These are phyloP conservation scores for Toxicodendron radicans DNA, from an alignment of 345 rosid species.

Conservation along the genomic window DNA sequence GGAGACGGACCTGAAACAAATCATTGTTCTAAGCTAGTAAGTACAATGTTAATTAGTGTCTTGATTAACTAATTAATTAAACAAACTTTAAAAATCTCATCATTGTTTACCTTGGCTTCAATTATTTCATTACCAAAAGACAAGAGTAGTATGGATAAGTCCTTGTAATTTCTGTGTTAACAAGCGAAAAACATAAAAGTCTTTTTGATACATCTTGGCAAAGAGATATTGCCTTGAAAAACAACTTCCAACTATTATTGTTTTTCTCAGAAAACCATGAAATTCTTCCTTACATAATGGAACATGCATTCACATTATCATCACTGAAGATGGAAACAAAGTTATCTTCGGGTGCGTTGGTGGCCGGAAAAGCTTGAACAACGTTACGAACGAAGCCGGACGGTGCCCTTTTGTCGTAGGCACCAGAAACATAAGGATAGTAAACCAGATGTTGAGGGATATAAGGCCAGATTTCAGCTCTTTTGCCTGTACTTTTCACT, in stretches of 20 bases:
- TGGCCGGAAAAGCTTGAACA: constrained; percentile 53
- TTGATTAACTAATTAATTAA: too few species aligned
- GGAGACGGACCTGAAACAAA: too few species aligned
- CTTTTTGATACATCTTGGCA: background rate
- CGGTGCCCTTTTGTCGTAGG: constrained; percentile 65
- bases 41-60: too few species aligned
- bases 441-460: constrained; percentile 61
- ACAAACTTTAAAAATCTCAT: too few species aligned
- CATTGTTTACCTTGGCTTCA: too few species aligned
- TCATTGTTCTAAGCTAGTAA: too few species aligned
- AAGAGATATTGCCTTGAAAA: background rate
- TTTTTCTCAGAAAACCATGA: background rate
- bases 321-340: constrained; percentile 61
- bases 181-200: background rate
- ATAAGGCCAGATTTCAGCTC: constrained; percentile 80
- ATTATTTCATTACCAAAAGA: background rate
- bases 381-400: constrained; percentile 59
- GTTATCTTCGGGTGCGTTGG: constrained; percentile 47
- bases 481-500: constrained; percentile 65
- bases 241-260: background rate
- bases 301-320: constrained; percentile 75
- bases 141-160: too few species aligned
- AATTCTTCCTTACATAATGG: constrained; percentile 49
- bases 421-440: constrained; percentile 54
- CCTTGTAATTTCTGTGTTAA: too few species aligned